Evolutionary conservation across 768 basidiomycete genomes (phyloP).

Genomic region (Cubamyces lactineus): DNA sequence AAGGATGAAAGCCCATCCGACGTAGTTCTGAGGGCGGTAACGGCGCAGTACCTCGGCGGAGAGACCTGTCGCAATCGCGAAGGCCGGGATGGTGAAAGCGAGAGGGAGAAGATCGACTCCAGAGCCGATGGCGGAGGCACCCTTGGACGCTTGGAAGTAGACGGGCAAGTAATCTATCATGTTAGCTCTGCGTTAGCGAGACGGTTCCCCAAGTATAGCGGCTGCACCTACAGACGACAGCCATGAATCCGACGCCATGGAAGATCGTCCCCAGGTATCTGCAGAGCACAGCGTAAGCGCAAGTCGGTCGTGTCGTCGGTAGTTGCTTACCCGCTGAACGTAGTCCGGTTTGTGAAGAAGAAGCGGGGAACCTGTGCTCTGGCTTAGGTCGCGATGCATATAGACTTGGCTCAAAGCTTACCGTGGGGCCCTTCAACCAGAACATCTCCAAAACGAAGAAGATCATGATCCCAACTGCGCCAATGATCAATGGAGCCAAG

Average conservation of each 20-base stretch:
- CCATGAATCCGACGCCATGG: constrained; percentile 29
- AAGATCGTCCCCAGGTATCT: constrained; percentile 42
- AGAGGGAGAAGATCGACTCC: constrained; percentile 41
- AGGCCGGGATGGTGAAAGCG: constrained; percentile 40
- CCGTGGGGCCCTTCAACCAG: constrained; percentile 30
- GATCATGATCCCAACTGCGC: constrained; percentile 33
- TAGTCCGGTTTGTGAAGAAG: constrained; percentile 7
- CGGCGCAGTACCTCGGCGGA: constrained; percentile 32
- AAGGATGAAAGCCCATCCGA: constrained; percentile 24
- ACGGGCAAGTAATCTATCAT: constrained; percentile 44
- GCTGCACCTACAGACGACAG: constrained; percentile 25
- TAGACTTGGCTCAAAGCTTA: constrained; percentile 1
- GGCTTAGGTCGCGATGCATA: too few relatives aligned
- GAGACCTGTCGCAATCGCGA: constrained; percentile 41
- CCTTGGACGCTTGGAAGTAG: constrained; percentile 49
- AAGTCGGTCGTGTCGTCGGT: too few relatives aligned
- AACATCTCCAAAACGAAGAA: constrained; percentile 38
- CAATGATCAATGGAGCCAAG: constrained; percentile 42
- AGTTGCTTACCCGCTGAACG: background rate
- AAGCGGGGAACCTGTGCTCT: background rate
- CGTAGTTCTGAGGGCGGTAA: constrained; percentile 38
- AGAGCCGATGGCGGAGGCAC: constrained; percentile 39
- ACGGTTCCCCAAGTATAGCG: background rate
- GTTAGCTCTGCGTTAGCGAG: background rate
- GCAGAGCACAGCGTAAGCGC: too few relatives aligned